Percentiles rank a stretch among this genome's conserved stretches.
These are phyloP conservation scores for Venustampulla echinocandica DNA, from an alignment of 495 filamentous ascomycete species.

Conservation along the genomic window DNA sequence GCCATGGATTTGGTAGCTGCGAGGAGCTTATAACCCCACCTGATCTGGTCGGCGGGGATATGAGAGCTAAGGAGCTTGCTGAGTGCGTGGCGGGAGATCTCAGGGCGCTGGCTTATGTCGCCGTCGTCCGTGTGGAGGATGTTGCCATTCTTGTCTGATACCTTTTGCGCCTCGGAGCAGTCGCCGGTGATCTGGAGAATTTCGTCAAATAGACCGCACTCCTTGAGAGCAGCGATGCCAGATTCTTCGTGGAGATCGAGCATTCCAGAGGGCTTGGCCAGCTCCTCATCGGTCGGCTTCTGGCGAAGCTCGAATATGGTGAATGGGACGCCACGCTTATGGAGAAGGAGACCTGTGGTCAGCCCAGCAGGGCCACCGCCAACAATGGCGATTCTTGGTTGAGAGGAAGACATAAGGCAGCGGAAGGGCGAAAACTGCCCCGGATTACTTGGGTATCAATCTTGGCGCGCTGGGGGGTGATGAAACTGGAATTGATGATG, in stretches of 20 bases:
- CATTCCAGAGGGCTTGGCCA: constrained; percentile 37
- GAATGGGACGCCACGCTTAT: constrained; percentile 28
- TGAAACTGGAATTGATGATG: background rate
- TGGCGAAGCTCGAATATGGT: constrained; percentile 34
- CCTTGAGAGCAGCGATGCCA: constrained; percentile 41
- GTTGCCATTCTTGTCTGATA: constrained; percentile 33
- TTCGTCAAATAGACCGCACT: constrained; percentile 38
- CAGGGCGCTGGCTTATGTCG: constrained; percentile 30
- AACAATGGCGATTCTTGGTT: constrained; percentile 40
- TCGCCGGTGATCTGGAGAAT: constrained; percentile 38
- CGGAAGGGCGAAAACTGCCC: background rate
- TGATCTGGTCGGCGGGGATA: constrained; percentile 32
- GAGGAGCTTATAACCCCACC: constrained; percentile 38
- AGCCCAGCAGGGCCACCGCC: constrained; percentile 48
- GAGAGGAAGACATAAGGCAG: constrained; percentile 1
- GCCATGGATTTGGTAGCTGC: too few relatives aligned
- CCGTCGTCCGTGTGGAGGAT: constrained; percentile 30
- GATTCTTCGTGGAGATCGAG: constrained; percentile 45
- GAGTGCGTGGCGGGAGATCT: constrained; percentile 37
- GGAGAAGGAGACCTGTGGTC: constrained; percentile 42
- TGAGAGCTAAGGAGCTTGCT: constrained; percentile 30
- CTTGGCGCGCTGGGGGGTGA: background rate
- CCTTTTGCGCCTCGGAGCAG: constrained; percentile 27
- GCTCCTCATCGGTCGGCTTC: constrained; percentile 14
- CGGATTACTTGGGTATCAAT: background rate